Base-by-base conservation (phyloP, 495 filamentous ascomycete species). In the Acidomyces sp. region DNA sequence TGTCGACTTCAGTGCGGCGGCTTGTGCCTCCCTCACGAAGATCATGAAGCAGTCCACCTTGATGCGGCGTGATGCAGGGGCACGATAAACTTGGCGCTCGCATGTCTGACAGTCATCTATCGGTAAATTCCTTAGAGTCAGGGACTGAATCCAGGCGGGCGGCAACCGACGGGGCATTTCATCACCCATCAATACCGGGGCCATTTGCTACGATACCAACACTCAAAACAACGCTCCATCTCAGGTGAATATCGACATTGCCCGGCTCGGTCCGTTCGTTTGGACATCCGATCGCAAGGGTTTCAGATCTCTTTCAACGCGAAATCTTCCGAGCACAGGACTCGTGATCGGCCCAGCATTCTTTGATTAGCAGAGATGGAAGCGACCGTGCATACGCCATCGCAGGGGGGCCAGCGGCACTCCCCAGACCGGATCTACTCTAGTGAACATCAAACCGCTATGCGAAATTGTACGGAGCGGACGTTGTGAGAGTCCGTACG, bases 391-490 rank as follows among this genome's bases (percentile, higher is more conserved):
- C 41, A 33, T 21, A 26, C 23, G 41, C 31, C 6, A 37, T 26
- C 4, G 31, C 18, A 35, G 4, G 22, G 31, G 32, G 26, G 17
- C 18, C 21, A 42, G 39, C 39, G 39, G 39, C 30, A 42, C 9
- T 33, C 17, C 5, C 39, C 39, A 21, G 3, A 12, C 24, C 6
- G 13, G 31, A 34, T 6, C 6, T 15, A 10, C 3, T 7, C 13
- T 3, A n/a, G 12, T 23, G 15, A 34, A 23, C 39, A 25, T n/a
- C 32, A 3, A 3, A 16, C 30, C 15, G 18, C 20, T 42, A 42
- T 30, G 25, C 41, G 41, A 43, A 33, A 43, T 43, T 43, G 31
- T 35, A 43, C 41, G 41, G 41, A 37, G 22, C 19, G 21, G 9
- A 34, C 20, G 20, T 19, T 37, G 34, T 9, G 13, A 29, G 26